Conservation (phyloP, 1,139 yeast genomes). For the Pichia terricola region DNA sequence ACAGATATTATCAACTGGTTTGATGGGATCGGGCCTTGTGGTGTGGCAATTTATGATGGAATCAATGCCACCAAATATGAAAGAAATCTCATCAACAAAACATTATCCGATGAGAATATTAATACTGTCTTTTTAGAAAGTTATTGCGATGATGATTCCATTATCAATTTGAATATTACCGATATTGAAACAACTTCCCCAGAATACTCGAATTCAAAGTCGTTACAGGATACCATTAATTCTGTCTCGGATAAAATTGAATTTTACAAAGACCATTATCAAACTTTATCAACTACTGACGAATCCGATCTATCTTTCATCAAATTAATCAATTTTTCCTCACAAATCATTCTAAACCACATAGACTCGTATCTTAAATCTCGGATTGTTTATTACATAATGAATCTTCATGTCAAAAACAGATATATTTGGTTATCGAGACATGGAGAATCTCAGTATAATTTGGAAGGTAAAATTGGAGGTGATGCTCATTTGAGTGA, state of each 20-base stretch:
- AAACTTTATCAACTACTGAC: slow-evolving; percentile 48
- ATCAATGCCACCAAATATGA: slow-evolving; percentile 69
- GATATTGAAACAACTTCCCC: slow-evolving; percentile 12
- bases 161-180: slow-evolving; percentile 62
- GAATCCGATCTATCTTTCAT: slow-evolving; percentile 73
- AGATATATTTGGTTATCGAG: slow-evolving; percentile 87
- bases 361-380: slow-evolving; percentile 86
- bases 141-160: slow-evolving; percentile 75
- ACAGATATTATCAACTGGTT: slow-evolving; percentile 89
- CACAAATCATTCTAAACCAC: slow-evolving; percentile 78
- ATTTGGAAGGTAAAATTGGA: slow-evolving; percentile 89
- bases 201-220: slow-evolving; percentile 7
- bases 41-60: slow-evolving; percentile 89
- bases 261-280: slow-evolving; percentile 64
- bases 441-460: slow-evolving; percentile 91
- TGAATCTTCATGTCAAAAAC: slow-evolving; percentile 91
- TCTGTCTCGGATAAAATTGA: slow-evolving; percentile 70
- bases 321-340: slow-evolving; percentile 76
- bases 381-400: slow-evolving; percentile 87
- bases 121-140: slow-evolving; percentile 91
- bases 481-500: slow-evolving; percentile 87
- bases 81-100: slow-evolving; percentile 53
- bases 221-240: slow-evolving; percentile 42
- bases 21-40: slow-evolving; percentile 57
- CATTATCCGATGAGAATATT: slow-evolving; percentile 57